Evolutionary conservation across 441 rosid species (phyloP).

Genomic region (Populus hybrid): DNA sequence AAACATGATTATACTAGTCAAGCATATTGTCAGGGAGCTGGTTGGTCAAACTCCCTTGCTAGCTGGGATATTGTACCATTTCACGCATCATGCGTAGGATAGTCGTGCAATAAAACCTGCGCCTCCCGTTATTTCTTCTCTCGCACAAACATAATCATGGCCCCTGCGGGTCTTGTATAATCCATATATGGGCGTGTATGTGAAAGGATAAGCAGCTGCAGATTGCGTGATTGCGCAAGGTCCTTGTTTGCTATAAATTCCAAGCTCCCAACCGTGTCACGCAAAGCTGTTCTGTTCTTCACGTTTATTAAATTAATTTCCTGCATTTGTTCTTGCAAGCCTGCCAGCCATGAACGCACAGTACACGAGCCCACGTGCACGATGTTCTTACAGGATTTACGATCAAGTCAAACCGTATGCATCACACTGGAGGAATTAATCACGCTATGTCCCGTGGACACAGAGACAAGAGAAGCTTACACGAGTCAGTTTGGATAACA

Average conservation of each 20-base stretch:
- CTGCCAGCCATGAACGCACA: not conserved
- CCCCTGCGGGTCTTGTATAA: not conserved
- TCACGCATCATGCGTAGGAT: too few species aligned
- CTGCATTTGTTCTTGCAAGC: not conserved
- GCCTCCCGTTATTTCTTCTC: not conserved
- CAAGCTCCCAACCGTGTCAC: not conserved
- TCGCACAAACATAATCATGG: not conserved
- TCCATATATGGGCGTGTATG: not conserved
- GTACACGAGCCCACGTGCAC: not conserved
- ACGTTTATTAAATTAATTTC: not conserved
- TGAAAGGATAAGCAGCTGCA: not conserved
- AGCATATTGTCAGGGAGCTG: not conserved
- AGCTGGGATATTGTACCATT: too few species aligned
- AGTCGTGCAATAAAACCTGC: not conserved
- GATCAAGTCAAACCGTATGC: not conserved
- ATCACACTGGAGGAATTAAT: too few species aligned
- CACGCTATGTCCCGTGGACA: too few species aligned
- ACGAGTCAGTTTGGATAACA: too few species aligned
- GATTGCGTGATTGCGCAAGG: not conserved
- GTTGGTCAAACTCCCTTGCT: too few species aligned
- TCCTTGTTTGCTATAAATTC: not conserved
- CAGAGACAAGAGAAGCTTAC: too few species aligned
- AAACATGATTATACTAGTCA: not conserved
- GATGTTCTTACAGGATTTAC: not conserved
- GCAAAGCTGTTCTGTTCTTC: not conserved